These are phyloP conservation scores for Spirogloea muscicola DNA, from an alignment of 139 green algal genomes.

Conservation along the genomic window DNA sequence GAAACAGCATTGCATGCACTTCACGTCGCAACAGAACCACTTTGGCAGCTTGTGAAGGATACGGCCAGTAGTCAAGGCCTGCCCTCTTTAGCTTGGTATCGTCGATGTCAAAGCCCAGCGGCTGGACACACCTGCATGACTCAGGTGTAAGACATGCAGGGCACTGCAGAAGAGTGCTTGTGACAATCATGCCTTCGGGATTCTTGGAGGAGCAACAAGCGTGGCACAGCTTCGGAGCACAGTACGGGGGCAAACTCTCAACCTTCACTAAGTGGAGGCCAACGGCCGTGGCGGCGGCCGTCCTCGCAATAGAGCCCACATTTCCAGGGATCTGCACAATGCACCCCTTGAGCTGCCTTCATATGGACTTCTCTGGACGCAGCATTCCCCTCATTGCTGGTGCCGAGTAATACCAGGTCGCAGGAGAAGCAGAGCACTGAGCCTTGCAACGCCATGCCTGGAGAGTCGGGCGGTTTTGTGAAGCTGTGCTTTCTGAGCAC, in stretches of 20 bases:
- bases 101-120: constrained; percentile 51
- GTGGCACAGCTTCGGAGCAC: background rate
- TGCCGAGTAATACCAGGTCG: no score
- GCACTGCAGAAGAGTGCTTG: background rate
- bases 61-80: constrained; percentile 52
- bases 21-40: no score
- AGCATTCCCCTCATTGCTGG: no score
- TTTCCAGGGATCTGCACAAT: no score
- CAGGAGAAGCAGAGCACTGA: no score
- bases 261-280: constrained; percentile 47
- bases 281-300: constrained; percentile 47
- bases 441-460: no score
- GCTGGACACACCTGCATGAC: constrained; percentile 37
- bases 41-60: no score
- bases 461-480: no score
- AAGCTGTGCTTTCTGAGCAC: no score
- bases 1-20: no score
- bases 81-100: constrained; percentile 49
- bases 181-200: background rate
- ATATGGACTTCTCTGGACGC: no score
- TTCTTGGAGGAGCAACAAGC: background rate
- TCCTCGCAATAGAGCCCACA: constrained; percentile 43
- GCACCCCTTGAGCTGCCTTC: no score
- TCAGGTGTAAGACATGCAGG: background rate
- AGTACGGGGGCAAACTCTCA: background rate